These are phyloP conservation scores for Leishmania tropica DNA, from an alignment of 208 protist species.

Conservation along the genomic window DNA sequence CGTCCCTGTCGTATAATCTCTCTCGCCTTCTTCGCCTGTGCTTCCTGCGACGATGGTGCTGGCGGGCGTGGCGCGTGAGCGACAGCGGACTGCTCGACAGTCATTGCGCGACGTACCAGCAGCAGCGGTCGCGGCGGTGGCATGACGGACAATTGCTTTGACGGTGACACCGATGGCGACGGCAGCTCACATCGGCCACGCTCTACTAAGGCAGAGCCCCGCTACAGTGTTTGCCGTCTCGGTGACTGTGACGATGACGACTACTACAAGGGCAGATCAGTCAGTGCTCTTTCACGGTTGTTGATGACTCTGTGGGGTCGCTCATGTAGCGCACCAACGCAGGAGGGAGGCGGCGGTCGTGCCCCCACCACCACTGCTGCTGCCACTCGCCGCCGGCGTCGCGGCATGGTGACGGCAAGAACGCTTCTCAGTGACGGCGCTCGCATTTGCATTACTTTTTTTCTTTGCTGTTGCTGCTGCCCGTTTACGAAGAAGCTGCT, in stretches of 20 bases:
- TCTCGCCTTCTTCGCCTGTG: background rate
- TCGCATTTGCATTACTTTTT: background rate
- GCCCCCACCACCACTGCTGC: background rate
- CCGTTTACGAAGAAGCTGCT: background rate
- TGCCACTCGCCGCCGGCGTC: background rate
- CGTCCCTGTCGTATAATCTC: background rate
- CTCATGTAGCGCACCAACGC: background rate
- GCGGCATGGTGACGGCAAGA: background rate
- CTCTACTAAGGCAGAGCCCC: background rate
- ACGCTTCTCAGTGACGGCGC: background rate
- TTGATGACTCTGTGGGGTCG: background rate
- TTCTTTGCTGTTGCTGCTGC: slow-evolving; percentile 1
- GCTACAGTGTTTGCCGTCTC: background rate
- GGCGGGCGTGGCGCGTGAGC: background rate
- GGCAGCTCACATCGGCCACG: background rate
- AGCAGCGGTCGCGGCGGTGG: too few relatives aligned
- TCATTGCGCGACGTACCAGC: background rate
- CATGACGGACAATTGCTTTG: too few relatives aligned
- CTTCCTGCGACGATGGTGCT: background rate
- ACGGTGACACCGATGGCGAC: background rate
- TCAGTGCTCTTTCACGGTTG: background rate
- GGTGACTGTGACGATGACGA: background rate
- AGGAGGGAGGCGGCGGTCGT: background rate
- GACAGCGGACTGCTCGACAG: background rate
- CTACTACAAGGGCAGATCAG: background rate